Evolutionary conservation across 495 filamentous ascomycete species (phyloP), one percentile per base, ranked within the genome.

Genomic region (Penicillium malachiteum): DNA sequence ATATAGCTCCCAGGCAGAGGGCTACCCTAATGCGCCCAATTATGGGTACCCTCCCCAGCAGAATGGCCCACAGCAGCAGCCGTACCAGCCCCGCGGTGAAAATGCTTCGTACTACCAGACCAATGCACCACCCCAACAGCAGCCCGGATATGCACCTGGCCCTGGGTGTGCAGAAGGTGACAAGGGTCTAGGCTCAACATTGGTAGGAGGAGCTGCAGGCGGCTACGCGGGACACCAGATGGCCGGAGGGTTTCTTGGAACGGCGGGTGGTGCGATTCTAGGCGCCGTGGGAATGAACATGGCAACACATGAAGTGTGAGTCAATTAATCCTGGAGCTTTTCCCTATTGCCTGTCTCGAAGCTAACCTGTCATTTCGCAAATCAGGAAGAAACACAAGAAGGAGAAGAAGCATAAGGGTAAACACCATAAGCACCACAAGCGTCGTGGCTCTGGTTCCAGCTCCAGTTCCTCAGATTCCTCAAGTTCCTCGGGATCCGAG

Each of bases 221-320:
- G 73, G 66, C 16, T 71, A 68, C 7, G 76, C 70, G 3, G 79
- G 78, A 37, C 74, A 72, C 3, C 67, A 70, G 42, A 42, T 78
- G 16, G 72, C 72, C 41, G 70, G 72, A 41, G 74, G 76, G 12
- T 16, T 80, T 33, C 31, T 52, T 8, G 50, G 50, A 34, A 52
- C 50, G 11, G 50, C 50, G 6, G 50, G 50, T 31, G 49, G 49
- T 42, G 49, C 49, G 6, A 18, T 52, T 5, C 7, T 52, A 14
- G 49, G 49, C 33, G 49, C 49, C 5, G 37, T 52, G 5, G 49
- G 49, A 31, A 52, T 52, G 50, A 52, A 52, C n/a, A 44, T 52
- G 50, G 50, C 39, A 8, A 52, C 50, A 3, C 38, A 52, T 35
- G 26, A 52, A 12, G 16, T 52, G 46, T 49, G 11, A 49, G 46